These are phyloP conservation scores for Phanerodontia chrysosporium DNA, from an alignment of 768 basidiomycete species.

Conservation along the genomic window DNA sequence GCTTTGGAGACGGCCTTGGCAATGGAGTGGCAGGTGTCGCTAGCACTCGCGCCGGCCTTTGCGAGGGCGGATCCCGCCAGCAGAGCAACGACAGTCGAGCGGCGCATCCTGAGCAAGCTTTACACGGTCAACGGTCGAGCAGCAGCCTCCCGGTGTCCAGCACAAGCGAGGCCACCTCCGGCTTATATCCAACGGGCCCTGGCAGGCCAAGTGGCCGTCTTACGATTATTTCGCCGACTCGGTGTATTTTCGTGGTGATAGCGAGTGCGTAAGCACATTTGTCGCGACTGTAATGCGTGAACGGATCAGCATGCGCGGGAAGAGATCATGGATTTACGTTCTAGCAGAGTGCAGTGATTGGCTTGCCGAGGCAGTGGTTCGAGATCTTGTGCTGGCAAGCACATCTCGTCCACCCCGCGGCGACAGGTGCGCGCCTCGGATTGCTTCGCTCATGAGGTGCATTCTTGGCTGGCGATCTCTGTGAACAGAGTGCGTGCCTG, in stretches of 20 bases:
- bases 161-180: neutral
- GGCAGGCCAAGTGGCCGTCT: neutral
- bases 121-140: neutral
- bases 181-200: too few species aligned
- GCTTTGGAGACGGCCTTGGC: constrained; percentile 33
- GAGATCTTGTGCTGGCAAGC: too few species aligned
- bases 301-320: neutral
- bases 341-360: too few species aligned
- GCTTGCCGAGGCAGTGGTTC: too few species aligned
- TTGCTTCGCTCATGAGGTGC: too few species aligned
- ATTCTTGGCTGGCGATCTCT: too few species aligned
- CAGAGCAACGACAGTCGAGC: neutral
- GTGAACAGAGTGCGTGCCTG: too few species aligned
- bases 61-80: neutral
- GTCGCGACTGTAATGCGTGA: neutral
- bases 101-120: neutral
- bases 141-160: neutral
- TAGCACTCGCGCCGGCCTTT: neutral
- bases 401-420: too few species aligned
- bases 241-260: neutral
- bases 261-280: neutral
- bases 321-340: too few species aligned
- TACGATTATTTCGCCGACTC: neutral
- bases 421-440: too few species aligned
- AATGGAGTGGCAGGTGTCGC: neutral